Base-by-base conservation (phyloP, 2,329 filamentous ascomycete genomes). In the Thermothelomyces thermophilus region DNA sequence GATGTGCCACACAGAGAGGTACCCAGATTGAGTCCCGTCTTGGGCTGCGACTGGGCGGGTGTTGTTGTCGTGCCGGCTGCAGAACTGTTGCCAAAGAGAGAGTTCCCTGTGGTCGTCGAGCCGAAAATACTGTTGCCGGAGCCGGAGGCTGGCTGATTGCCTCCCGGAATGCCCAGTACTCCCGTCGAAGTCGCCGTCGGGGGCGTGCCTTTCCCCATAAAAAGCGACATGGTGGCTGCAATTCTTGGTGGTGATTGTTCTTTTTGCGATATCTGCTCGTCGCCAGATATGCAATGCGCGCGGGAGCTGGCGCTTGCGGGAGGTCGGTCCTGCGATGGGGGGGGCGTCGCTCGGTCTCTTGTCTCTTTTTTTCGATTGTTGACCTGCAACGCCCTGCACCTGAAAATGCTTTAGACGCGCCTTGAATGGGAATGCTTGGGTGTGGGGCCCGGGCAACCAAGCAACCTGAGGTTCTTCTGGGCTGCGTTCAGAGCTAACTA, bases 91-190 rank as follows among this genome's bases (percentile, higher is more conserved):
- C 34, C 51, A 11, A 54, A 54, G 31, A 54, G 49, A 7, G 52
- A 54, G 28, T 11, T 46, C 3, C 45, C 42, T 7, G 51, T 50
- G 5, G 51, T 56, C 3, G 54, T 54, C 37, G 34, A 20, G 35
- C 51, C 54, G 31, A 54, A 56, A 17, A 54, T 43, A 39, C 52
- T 53, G 11, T 52, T 51, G 42, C 44, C 56, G 57, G 47, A 30
- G 14, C 22, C 43, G n/a, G 39, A 3, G 14, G 39, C 5, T 33
- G 5, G 44, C 33, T 35, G 33, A 16, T 35, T 35, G 13, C 13
- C 13, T 14, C 33, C 33, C 8, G 16, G 6, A 16, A 11, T n/a
- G 33, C 40, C 51, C 36, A 53, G 46, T 20, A 6, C 35, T 5
- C 50, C 53, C 19, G 48, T 53, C 41, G 53, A 46, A 34, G 16